Conservation (phyloP, 305 asterid species). For the Fraxinus baroniana region DNA sequence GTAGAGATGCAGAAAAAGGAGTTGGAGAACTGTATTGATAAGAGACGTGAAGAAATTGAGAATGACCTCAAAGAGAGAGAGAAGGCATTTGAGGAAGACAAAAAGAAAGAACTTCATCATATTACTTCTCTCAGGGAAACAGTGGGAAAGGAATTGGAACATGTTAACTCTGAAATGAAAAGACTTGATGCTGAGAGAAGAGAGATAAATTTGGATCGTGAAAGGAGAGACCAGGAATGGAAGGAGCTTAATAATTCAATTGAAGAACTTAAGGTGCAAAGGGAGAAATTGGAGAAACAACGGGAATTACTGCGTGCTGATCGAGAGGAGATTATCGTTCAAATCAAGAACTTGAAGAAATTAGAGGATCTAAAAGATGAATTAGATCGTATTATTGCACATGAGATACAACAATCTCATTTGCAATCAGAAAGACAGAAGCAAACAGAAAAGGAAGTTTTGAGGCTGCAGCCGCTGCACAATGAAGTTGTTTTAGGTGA, state of each 20-base stretch:
- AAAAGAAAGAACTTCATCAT: slow-evolving; percentile 62
- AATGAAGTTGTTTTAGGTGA: slow-evolving; percentile 31
- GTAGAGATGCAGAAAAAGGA: slow-evolving; percentile 76
- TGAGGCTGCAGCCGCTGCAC: slow-evolving; percentile 2
- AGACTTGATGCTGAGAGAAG: slow-evolving; percentile 69
- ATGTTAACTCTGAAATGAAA: slow-evolving; percentile 68
- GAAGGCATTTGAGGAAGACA: slow-evolving; percentile 70
- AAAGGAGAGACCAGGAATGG: slow-evolving; percentile 84
- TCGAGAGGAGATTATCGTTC: slow-evolving; percentile 73
- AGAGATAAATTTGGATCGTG: slow-evolving; percentile 74
- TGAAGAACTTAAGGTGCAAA: slow-evolving; percentile 80
- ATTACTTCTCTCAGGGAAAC: slow-evolving; percentile 62
- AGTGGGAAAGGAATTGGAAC: slow-evolving; percentile 67
- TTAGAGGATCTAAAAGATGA: slow-evolving; percentile 69
- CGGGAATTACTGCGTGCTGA: slow-evolving; percentile 84
- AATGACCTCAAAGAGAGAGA: slow-evolving; percentile 63
- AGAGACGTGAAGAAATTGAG: slow-evolving; percentile 87
- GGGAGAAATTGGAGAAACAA: slow-evolving; percentile 67
- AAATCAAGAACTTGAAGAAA: slow-evolving; percentile 67
- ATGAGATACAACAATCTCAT: slow-evolving; percentile 34
- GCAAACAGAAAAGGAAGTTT: background rate
- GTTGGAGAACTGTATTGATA: slow-evolving; percentile 61
- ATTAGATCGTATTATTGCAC: slow-evolving; percentile 61
- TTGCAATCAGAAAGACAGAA: background rate
- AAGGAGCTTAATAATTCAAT: slow-evolving; percentile 71